Evolutionary conservation across 2,329 filamentous ascomycete genomes (phyloP), one percentile per base, ranked within the genome.

Genomic region (Cyphellophora attinorum): DNA sequence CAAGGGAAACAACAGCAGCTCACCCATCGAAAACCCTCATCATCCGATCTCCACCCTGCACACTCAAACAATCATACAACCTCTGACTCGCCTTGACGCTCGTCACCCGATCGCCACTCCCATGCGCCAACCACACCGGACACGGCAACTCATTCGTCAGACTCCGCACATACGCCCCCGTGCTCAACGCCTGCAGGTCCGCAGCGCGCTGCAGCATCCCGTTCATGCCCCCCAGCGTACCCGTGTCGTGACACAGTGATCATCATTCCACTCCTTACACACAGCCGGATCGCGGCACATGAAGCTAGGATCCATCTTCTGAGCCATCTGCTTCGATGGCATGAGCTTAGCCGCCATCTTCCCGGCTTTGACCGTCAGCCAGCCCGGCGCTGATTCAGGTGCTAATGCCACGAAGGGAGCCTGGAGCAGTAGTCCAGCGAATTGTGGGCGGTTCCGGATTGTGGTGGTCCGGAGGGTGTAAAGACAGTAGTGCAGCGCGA

Each of bases 211-310:
- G 84, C 44, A 95, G 61, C 70, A 94, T 70, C 0, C 74, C 79
- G 0, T 81, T 72, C 19, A 94, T 56, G 1, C 83, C 83, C 56
- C 88, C 79, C n/a, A 93, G 67, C 5, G 88, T 94, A 21, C 85
- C 88, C 2, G 77, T 89, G 56, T 89, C 72, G 59, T 94, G 86
- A 57, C 79, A 76, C 34, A 94, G 65, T 32, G 53, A 57, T 95
- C 88, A 18, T 73, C 68, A 2, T 63, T 61, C 44, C 83, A 70
- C 16, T 65, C 68, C 50, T 72, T 64, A 34, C 72, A 68, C 2
- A 84, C 73, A 14, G 62, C 72, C 15, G 70, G 64, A 56, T 89
- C 81, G 15, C 85, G 74, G 21, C 71, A 77, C 35, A 94, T 54
- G 41, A 79, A 67, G 40, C 70, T 68, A 2, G 73, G 57, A 29